Evolutionary conservation across 2,329 filamentous ascomycete species (phyloP).

Genomic region (Emericellopsis atlantica): DNA sequence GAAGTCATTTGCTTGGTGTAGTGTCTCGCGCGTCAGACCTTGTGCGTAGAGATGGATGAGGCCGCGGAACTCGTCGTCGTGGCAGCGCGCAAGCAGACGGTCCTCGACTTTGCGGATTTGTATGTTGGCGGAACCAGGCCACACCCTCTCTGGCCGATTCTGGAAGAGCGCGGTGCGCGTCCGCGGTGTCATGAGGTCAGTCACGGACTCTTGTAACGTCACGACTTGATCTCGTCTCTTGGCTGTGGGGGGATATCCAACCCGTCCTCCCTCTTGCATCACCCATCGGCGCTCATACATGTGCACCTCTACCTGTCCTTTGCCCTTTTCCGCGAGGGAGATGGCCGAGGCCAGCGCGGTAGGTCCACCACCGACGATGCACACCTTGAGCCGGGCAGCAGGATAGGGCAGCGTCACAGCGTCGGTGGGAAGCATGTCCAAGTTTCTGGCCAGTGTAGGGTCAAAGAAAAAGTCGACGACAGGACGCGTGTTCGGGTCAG

Average conservation of each 20-base stretch:
- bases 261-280: slow-evolving; percentile 6
- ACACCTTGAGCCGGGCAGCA: slow-evolving; percentile 13
- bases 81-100: slow-evolving; percentile 18
- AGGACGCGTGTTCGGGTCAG: slow-evolving; percentile 4
- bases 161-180: slow-evolving; percentile 17
- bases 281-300: slow-evolving; percentile 21
- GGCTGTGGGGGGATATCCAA: slow-evolving; percentile 16
- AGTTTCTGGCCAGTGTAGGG: slow-evolving; percentile 15
- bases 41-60: slow-evolving; percentile 48
- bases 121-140: slow-evolving; percentile 22
- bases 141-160: slow-evolving; percentile 18
- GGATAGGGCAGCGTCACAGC: slow-evolving; percentile 15
- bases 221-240: slow-evolving; percentile 20
- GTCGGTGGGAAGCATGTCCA: slow-evolving; percentile 9
- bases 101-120: slow-evolving; percentile 26
- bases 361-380: slow-evolving; percentile 18
- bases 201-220: slow-evolving; percentile 21
- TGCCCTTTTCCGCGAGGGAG: slow-evolving; percentile 18
- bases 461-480: slow-evolving; percentile 23
- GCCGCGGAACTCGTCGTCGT: slow-evolving; percentile 19
- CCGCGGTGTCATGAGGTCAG: slow-evolving; percentile 11
- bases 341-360: slow-evolving; percentile 19
- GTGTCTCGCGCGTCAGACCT: slow-evolving; percentile 46
- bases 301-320: slow-evolving; percentile 17
- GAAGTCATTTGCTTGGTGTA: slow-evolving; percentile 17